Evolutionary conservation across 129 eudicot species (phyloP), one percentile per base, ranked within the genome.

Genomic region (Ambrosia artemisiifolia): DNA sequence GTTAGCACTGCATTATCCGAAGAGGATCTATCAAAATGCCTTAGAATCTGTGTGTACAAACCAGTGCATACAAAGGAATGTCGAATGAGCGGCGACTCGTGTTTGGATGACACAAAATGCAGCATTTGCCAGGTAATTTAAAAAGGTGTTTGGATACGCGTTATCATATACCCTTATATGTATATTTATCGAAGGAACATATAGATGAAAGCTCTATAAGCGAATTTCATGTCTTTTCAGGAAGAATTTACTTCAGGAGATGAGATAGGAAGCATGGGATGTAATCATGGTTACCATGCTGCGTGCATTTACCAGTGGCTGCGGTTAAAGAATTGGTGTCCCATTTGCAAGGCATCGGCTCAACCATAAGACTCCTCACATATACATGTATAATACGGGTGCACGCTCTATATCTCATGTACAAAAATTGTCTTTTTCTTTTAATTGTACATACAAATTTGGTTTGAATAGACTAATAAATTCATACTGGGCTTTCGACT

Each of bases 1-100:
- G 98, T 94, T 49, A 94, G 89, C 85, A 94, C 96, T 11, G 96
- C 95, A 30, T 60, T 90, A 47, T 77, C 96, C 3, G 96, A 94
- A 71, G 96, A 87, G 32, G 86, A 83, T 69, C 59, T 94, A 43
- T 63, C 76, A 47, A 90, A 82, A 75, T 90, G 96, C 72, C 72
- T 94, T 28, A 81, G 18, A 51, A 74, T 75, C 56, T 84, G 80
- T 76, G 71, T 69, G 42, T 87, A 84, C 72, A 79, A 85, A 67
- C 74, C 72, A 14, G 14, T 62, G 20, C 71, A 50, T 77, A 54
- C 77, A 20, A 78, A 77, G 7, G 68, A 64, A 28, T 61, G 68
- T 10, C 14, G 11, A 70, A 36, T 55, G 47, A 80, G 24, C 18
- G 67, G 51, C 46, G 63, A 63, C 44, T 70, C 74, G 44, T 71